Evolutionary conservation across 2,329 filamentous ascomycete species (phyloP), one percentile per base, ranked within the genome.

Genomic region (Helotiales sp.): DNA sequence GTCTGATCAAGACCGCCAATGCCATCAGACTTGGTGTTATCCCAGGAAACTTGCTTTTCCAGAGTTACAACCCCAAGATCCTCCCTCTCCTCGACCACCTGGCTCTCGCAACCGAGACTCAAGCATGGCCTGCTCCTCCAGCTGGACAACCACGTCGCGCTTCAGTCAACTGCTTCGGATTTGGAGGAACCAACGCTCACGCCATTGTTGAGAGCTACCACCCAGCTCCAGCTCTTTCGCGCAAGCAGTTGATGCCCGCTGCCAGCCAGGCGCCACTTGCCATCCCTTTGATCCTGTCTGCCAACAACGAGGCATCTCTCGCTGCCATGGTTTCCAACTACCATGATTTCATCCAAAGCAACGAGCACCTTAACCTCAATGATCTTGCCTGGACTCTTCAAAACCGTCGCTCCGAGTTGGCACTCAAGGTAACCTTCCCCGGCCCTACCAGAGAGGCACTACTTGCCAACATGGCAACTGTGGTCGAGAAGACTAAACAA

Each of bases 141-240:
- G 24, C 45, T 49, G 65, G 64, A 26, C 49, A 47, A 22, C 63
- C 67, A 52, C 63, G 69, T n/a, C 69, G 75, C 15, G 70, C 67
- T 2, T 71, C 67, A 37, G 70, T 75, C 5, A 75, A 76, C 61
- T 70, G 68, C n/a, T 76, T 75, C 55, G 74, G 74, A 26, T 76
- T 73, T 50, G 74, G 74, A 37, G 74, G 74, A 13, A 67, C 69
- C 15, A 74, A 74, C 59, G 66, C 69, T 11, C 72, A 74, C 43
- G 70, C 59, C 11, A 73, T 73, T 30, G 22, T 74, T 13, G 72
- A 74, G 37, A 61, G 81, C 79, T 57, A 20, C 81, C 82, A 20
- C 86, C 72, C 67, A 86, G 85, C 71, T 82, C 81, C 4, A 83
- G 83, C 8, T 88, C 88, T 49, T 84, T 83, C 80, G 90, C 89